These are phyloP conservation scores for Nakaseomyces sp. DNA, from an alignment of 1,139 yeast species.

Conservation along the genomic window DNA sequence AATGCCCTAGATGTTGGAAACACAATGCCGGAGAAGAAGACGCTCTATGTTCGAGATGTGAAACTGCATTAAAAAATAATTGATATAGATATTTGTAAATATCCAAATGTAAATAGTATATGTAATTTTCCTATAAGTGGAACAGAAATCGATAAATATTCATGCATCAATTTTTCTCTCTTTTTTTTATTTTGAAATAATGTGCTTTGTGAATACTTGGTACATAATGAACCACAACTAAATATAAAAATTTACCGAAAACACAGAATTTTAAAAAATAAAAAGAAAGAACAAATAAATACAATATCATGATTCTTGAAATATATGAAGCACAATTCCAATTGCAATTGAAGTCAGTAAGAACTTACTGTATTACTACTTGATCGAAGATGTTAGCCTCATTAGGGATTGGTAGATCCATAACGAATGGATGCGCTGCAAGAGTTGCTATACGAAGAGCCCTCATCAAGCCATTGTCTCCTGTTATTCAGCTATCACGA, in stretches of 20 bases:
- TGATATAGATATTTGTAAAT: too few relatives aligned
- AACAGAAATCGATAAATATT: not conserved
- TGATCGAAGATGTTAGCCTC: not conserved
- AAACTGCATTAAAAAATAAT: constrained; percentile 32
- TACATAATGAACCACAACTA: not conserved
- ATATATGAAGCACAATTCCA: too few relatives aligned
- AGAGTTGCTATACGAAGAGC: not conserved
- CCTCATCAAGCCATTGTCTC: not conserved
- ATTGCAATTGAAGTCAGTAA: too few relatives aligned
- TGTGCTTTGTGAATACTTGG: too few relatives aligned
- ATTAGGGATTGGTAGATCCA: not conserved
- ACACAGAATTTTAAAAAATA: too few relatives aligned
- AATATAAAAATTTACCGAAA: not conserved
- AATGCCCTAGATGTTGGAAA: constrained; percentile 96
- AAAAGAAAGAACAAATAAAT: not conserved
- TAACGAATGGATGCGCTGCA: not conserved
- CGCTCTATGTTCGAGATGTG: constrained; percentile 61
- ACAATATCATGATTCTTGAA: not conserved
- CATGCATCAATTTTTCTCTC: not conserved
- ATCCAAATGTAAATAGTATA: constrained; percentile 1
- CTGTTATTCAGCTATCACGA: too few relatives aligned
- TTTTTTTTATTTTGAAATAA: too few relatives aligned
- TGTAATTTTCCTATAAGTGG: not conserved
- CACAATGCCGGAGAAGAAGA: constrained; percentile 46
- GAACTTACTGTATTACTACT: too few relatives aligned